Base-by-base conservation (phyloP, 768 basidiomycete species). In the Tubosaeta sp. region DNA sequence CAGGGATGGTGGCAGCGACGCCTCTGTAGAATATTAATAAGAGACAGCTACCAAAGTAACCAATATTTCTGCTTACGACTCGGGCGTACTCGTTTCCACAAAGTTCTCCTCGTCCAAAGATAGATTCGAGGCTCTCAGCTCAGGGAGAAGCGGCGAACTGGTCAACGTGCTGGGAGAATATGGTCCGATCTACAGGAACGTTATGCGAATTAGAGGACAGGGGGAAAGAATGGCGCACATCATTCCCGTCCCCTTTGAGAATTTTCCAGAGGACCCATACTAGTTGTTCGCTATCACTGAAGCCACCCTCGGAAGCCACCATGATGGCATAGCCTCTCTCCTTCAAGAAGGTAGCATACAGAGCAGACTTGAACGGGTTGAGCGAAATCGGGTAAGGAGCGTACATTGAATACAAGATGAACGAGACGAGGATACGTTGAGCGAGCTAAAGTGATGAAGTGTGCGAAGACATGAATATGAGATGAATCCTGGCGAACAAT, bases 241-340 rank as follows among this genome's bases (percentile, higher is more conserved):
- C 88, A 54, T 82, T 83, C 17, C 88, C 88, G 64, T 90, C 87
- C 48, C 88, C 89, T 66, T 82, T 87, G 50, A 91, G 71, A 51
- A 91, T 86, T 71, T 91, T 91, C 88, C 88, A 91, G 54, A 91
- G 73, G 41, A 91, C 88, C 87, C 88, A 91, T 35, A 90, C 85
- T 45, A 91, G 72, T 61, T 88, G 88, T 63, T 90, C 88, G 65
- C 82, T 88, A 46, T 76, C 74, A 51, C 80, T 76, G 53, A 76
- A 75, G 26, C 78, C 75, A 49, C 73, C 74, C 32, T 73, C 65
- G 9, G 61, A 72, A n/a, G 83, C 72, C 47, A 81, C 65, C 46
- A 63, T 70, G 45, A 79, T 71, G 19, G 88, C 86, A 60, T 74
- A 72, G 59, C 82, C 81, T 59, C 85, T 75, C 71, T 91, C 88